Conservation (phyloP, 2,329 filamentous ascomycete genomes). For the Volutella citrinella region DNA sequence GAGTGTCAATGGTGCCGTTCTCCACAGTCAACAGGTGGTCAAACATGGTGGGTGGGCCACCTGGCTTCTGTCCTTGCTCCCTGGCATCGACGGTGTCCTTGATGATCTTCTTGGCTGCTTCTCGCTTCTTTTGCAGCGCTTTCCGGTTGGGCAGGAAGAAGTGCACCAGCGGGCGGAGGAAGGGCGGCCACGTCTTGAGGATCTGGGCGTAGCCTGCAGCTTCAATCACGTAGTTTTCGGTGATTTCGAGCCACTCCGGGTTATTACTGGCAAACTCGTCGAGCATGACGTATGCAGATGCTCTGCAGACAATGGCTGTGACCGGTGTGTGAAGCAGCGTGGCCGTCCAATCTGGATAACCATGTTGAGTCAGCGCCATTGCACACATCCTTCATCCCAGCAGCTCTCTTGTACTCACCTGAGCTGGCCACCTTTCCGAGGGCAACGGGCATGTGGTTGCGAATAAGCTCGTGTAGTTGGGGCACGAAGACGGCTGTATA, state of each 20-base stretch:
- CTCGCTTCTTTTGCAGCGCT: not conserved
- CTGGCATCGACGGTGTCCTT: not conserved
- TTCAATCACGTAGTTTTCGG: conserved; percentile 1
- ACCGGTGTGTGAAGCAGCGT: not conserved
- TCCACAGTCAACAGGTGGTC: conserved; percentile 1
- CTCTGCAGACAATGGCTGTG: not conserved
- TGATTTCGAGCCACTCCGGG: conserved; percentile 1
- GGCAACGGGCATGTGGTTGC: not conserved
- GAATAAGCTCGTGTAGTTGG: not conserved
- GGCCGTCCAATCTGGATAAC: conserved; percentile 1
- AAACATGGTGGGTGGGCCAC: conserved; percentile 1
- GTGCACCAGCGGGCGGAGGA: not conserved
- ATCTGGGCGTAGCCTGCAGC: not conserved
- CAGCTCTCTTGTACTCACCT: too few species aligned
- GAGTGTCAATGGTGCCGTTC: not conserved
- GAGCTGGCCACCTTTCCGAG: too few species aligned
- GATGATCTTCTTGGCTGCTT: not conserved
- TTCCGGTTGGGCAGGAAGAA: not conserved
- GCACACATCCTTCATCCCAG: too few species aligned
- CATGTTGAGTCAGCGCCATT: not conserved
- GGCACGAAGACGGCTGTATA: conserved; percentile 1
- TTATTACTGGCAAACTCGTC: conserved; percentile 2
- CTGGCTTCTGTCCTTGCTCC: not conserved
- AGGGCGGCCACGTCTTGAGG: conserved; percentile 1
- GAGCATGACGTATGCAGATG: conserved; percentile 4